Evolutionary conservation across 2,329 filamentous ascomycete genomes (phyloP).

Genomic region (Lasiodiplodia sp.): DNA sequence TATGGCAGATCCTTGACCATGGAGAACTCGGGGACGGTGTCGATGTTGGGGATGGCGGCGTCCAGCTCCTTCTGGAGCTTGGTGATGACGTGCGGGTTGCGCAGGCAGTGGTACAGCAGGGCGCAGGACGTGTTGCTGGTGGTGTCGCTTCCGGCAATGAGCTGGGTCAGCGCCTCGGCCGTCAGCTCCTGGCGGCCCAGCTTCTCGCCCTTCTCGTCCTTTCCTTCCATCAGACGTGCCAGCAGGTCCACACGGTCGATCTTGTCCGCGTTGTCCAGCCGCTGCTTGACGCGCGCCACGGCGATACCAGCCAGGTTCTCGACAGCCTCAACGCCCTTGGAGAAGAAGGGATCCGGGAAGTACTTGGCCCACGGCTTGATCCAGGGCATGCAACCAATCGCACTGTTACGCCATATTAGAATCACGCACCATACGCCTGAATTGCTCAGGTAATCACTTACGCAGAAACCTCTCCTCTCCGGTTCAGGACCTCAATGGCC

Average conservation of each 20-base stretch:
- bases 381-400: slow-evolving; percentile 75
- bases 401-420: slow-evolving; percentile 44
- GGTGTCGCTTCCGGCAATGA: slow-evolving; percentile 81
- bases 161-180: slow-evolving; percentile 86
- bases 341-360: slow-evolving; percentile 84
- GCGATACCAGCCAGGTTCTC: slow-evolving; percentile 86
- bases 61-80: slow-evolving; percentile 83
- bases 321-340: slow-evolving; percentile 74
- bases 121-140: slow-evolving; percentile 84
- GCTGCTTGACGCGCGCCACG: slow-evolving; percentile 77
- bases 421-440: neutral
- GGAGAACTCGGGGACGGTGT: slow-evolving; percentile 73
- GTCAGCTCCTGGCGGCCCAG: slow-evolving; percentile 82
- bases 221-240: slow-evolving; percentile 82
- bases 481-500: slow-evolving; percentile 87
- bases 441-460: slow-evolving; percentile 34
- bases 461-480: slow-evolving; percentile 84
- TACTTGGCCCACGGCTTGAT: slow-evolving; percentile 83
- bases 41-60: slow-evolving; percentile 64
- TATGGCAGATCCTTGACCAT: slow-evolving; percentile 79
- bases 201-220: slow-evolving; percentile 78
- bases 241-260: slow-evolving; percentile 79
- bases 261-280: slow-evolving; percentile 71
- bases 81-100: slow-evolving; percentile 72
- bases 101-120: slow-evolving; percentile 76